Evolutionary conservation across 2,329 filamentous ascomycete species (phyloP).

Genomic region (Ophiostoma triangulosporum): DNA sequence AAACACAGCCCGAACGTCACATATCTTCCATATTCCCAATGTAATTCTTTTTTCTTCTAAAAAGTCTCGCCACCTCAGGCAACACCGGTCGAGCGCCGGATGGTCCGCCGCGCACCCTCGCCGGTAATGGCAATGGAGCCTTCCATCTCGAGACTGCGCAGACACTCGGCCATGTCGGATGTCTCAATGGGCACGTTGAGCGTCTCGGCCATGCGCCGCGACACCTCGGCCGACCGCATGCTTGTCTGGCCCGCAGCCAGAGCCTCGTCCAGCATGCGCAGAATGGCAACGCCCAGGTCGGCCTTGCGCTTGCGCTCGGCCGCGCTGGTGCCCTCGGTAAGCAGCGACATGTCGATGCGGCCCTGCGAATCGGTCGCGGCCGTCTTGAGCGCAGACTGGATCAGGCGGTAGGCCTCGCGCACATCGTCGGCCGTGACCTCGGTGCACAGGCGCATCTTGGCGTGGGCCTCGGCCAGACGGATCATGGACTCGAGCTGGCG

Average conservation of each 20-base stretch:
- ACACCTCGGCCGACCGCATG: constrained; percentile 68
- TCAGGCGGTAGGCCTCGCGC: constrained; percentile 78
- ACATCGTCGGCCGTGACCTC: constrained; percentile 74
- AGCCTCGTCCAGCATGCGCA: constrained; percentile 71
- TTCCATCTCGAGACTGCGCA: constrained; percentile 71
- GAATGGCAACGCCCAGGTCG: constrained; percentile 69
- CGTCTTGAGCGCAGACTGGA: constrained; percentile 88
- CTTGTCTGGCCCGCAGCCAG: constrained; percentile 48
- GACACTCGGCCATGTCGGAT: constrained; percentile 68
- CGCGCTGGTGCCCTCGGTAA: constrained; percentile 87
- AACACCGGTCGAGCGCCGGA: constrained; percentile 55
- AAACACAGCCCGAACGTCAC: no score
- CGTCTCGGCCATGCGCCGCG: constrained; percentile 57
- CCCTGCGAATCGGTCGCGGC: constrained; percentile 90
- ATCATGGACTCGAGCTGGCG: constrained; percentile 98
- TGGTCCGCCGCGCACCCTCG: constrained; percentile 69
- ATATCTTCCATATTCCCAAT: neutral
- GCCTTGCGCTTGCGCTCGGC: constrained; percentile 71
- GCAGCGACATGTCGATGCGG: constrained; percentile 88
- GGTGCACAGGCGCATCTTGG: constrained; percentile 81
- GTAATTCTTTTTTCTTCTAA: neutral
- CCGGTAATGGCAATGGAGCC: constrained; percentile 68
- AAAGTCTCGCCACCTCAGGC: neutral
- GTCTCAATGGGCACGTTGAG: constrained; percentile 59
- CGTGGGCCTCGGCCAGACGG: constrained; percentile 86